Evolutionary conservation across 345 rosid species (phyloP), one percentile per base, ranked within the genome.

Genomic region (Geranium rotundifolium): DNA sequence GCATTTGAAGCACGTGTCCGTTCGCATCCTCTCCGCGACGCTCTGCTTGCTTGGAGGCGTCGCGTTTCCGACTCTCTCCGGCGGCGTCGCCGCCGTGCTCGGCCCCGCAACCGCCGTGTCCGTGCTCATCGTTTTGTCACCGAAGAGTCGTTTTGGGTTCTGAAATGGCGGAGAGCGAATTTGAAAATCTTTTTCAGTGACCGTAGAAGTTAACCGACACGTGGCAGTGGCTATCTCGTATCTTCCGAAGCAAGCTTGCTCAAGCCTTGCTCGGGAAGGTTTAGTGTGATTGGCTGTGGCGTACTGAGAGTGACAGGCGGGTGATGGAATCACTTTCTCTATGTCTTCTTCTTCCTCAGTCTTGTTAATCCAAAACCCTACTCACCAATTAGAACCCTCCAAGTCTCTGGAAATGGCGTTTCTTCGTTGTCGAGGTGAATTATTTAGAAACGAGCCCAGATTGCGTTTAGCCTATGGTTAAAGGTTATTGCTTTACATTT

Each of bases 1-100:
- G 71, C 80, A 69, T 9, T 49, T 56, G 72, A 66, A 76, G 67
- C 80, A 69, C 0, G 62, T 39, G 0, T 59, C 74, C 8, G 4
- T 5, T 10, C 56, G 29, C 68, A 12, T 65, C 34, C 68, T 17
- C 62, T 58, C 34, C 15, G 68, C 34, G 16, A 13, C 46, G 29
- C 46, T 14, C n/a, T 4, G 31, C 27, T 46, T 0, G 17, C 52
- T 5, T 20, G 60, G 64, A 5, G 54, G 23, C 29, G 29, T 19
- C 7, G 29, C 52, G 0, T 23, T 60, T 12, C 56, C 29, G 61
- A 34, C 29, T 20, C 29, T n/a, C 8, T 39, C 30, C 52, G 60
- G 64, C 54, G 30, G 58, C 52, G 52, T 46, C 15, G 13, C 52
- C 52, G 14, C 52, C 52, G 16, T 46, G 52, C 14, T 9, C 16